Evolutionary conservation across 2,329 filamentous ascomycete species (phyloP).

Genomic region (Teratosphaeria gauchensis): DNA sequence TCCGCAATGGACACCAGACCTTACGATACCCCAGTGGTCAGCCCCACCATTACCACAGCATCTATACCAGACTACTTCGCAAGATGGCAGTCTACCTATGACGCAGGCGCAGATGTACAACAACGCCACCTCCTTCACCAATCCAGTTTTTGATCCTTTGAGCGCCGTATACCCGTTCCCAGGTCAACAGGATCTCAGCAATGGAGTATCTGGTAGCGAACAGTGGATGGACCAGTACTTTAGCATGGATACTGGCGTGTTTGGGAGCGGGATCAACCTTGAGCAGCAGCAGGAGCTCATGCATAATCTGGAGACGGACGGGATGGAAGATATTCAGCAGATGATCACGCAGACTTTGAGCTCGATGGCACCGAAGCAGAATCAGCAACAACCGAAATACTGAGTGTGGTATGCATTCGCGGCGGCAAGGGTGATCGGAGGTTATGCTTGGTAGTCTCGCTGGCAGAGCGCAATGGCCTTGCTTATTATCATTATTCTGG

Average conservation of each 20-base stretch:
- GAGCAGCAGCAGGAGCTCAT: constrained; percentile 28
- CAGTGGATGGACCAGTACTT: constrained; percentile 4
- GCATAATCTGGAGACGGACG: constrained; percentile 27
- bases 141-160: constrained; percentile 17
- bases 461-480: no score
- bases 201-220: background rate
- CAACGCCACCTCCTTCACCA: constrained; percentile 7
- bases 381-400: background rate
- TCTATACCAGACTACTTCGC: constrained; percentile 8
- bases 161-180: constrained; percentile 19
- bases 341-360: constrained; percentile 25
- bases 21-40: constrained; percentile 12
- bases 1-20: background rate
- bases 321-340: constrained; percentile 29
- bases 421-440: no score
- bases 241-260: constrained; percentile 20
- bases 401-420: background rate
- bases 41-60: constrained; percentile 8
- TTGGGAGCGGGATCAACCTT: constrained; percentile 24
- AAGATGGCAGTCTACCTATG: background rate
- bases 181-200: constrained; percentile 3
- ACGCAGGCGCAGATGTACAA: constrained; percentile 1
- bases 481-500: no score
- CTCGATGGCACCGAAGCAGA: constrained; percentile 17
- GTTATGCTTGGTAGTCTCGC: no score